These are phyloP conservation scores for Hyaloscypha variabilis DNA, from an alignment of 495 filamentous ascomycete genomes.

Conservation along the genomic window DNA sequence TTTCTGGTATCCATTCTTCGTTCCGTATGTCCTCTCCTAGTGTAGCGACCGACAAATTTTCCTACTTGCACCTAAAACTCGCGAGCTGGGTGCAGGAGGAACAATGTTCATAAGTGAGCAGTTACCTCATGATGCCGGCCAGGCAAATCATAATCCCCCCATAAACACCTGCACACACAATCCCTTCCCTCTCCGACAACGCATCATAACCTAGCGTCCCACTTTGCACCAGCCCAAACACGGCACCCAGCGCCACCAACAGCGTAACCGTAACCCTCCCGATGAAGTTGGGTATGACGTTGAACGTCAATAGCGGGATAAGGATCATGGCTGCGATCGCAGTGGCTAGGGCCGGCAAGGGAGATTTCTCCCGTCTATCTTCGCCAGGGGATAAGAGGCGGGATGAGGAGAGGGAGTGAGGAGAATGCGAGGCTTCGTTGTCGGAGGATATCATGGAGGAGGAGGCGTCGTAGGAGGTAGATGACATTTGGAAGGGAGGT, in stretches of 20 bases:
- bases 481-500: slow-evolving; percentile 14
- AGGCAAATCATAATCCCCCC: slow-evolving; percentile 46
- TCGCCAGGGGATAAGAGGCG: background rate
- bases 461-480: background rate
- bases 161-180: slow-evolving; percentile 41
- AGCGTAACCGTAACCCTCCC: slow-evolving; percentile 55
- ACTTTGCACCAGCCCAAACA: slow-evolving; percentile 36
- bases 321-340: slow-evolving; percentile 58
- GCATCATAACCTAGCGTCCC: slow-evolving; percentile 30
- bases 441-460: background rate
- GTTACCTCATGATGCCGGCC: slow-evolving; percentile 36
- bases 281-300: slow-evolving; percentile 53
- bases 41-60: too few species aligned
- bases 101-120: background rate
- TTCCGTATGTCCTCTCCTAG: too few species aligned
- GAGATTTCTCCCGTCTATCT: background rate
- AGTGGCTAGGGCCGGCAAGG: slow-evolving; percentile 46
- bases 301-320: slow-evolving; percentile 62
- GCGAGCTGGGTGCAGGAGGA: too few species aligned
- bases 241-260: slow-evolving; percentile 37
- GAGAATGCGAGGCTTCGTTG: background rate
- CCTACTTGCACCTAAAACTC: too few species aligned
- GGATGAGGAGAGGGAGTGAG: background rate
- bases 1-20: too few species aligned
- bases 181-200: slow-evolving; percentile 33